Conservation (phyloP, 2,329 filamentous ascomycete genomes). For the Colletotrichum truncatum region DNA sequence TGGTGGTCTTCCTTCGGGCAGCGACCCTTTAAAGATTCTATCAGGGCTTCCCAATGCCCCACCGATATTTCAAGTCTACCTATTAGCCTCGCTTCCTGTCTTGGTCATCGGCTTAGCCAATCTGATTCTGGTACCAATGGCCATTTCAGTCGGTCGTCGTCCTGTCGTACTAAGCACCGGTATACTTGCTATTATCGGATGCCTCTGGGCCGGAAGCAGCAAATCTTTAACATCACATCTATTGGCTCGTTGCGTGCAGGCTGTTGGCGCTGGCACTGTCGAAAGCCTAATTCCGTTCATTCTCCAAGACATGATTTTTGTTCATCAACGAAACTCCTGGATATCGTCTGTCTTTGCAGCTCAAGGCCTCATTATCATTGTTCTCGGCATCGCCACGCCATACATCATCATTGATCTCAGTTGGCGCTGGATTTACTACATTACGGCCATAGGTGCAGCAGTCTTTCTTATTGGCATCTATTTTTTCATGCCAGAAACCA, state of each 20-base stretch:
- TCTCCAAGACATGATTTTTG: slow-evolving; percentile 47
- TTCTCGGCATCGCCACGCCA: slow-evolving; percentile 38
- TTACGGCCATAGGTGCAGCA: slow-evolving; percentile 38
- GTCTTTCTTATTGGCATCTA: slow-evolving; percentile 40
- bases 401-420: slow-evolving; percentile 39
- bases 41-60: slow-evolving; percentile 35
- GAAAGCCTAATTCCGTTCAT: slow-evolving; percentile 47
- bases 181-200: slow-evolving; percentile 41
- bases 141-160: slow-evolving; percentile 44
- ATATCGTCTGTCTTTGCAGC: slow-evolving; percentile 40
- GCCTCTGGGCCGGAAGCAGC: slow-evolving; percentile 44
- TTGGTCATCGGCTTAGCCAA: slow-evolving; percentile 43
- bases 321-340: slow-evolving; percentile 46
- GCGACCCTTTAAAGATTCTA: slow-evolving; percentile 30
- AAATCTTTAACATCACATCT: slow-evolving; percentile 39
- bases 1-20: slow-evolving; percentile 33
- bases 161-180: slow-evolving; percentile 44
- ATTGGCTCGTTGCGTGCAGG: slow-evolving; percentile 42
- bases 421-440: slow-evolving; percentile 46
- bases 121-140: slow-evolving; percentile 45
- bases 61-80: slow-evolving; percentile 38
- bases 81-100: slow-evolving; percentile 44
- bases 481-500: slow-evolving; percentile 45
- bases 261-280: slow-evolving; percentile 43
- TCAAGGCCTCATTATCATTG: slow-evolving; percentile 40